Base-by-base conservation (phyloP, 2,329 filamentous ascomycete species). In the Parafenestella ontariensis region DNA sequence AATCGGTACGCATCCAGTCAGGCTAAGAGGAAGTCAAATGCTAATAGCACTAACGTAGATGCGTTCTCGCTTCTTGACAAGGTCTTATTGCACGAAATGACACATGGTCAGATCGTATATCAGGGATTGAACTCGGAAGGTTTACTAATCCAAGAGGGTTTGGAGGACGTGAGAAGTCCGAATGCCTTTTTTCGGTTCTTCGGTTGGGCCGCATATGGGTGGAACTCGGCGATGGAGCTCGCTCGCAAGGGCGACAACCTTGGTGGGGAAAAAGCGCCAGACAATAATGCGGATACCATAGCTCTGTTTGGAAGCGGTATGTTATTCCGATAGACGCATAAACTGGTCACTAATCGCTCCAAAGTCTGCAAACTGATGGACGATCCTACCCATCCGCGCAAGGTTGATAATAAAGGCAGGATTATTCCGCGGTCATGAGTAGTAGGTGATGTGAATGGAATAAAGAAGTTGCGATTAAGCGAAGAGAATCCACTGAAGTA, bases 51-150 rank as follows among this genome's bases (percentile, higher is more conserved):
- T 8, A 28, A 7, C 24, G 5, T 40, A 61, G 58, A 61, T 47
- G 49, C 53, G 5, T 52, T 49, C 21, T 18, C 36, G 1, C 45
- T 61, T 21, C 44, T 59, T 5, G 55, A 61, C 28, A 61, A 61
- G 40, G 53, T 61, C n/a, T 21, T 61, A 13, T 33, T 61, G 13
- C 58, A 59, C 24, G 58, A 61, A 36, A 61, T 59, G 58, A 61
- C 56, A 3, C 58, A 61, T 31, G 58, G 49, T 7, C 31, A 49
- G 11, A 11, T 23, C 6, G 58, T 45, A 24, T 52, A 39, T 21
- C 29, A 21, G 9, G 29, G 23, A 15, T 4, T 17, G 10, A 17
- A 29, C 10, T n/a, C 8, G 10, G 5, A n/a, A 34, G 15, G 8
- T 4, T 3, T n/a, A 5, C 3, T n/a, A 4, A 4, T 5, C 5